phyloP scores from a whole-genome alignment of 1,284 basidiomycete species.

The Golubevia sp. region DNA sequence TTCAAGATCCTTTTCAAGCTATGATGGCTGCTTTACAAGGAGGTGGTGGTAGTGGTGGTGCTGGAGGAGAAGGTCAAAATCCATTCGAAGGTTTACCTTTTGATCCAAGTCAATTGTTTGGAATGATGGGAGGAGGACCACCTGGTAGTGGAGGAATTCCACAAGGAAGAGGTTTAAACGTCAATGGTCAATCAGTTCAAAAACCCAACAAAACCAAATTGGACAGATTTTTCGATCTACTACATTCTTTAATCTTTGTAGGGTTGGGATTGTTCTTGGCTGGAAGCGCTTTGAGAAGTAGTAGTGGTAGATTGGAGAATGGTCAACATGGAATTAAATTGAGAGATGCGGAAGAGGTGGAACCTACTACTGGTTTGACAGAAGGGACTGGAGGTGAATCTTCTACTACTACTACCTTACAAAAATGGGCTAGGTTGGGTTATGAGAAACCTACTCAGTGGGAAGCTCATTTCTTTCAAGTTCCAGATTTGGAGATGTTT shows the following conservation, averaged over 20 bases:
- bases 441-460: slow-evolving; percentile 20
- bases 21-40: slow-evolving; percentile 6
- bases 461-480: slow-evolving; percentile 9
- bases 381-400: slow-evolving; percentile 1
- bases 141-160: slow-evolving; percentile 8
- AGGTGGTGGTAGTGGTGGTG: slow-evolving; percentile 1
- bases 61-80: not conserved
- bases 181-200: slow-evolving; percentile 2
- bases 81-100: not conserved
- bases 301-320: not conserved
- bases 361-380: not conserved
- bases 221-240: slow-evolving; percentile 10
- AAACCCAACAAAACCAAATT: not conserved
- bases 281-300: not conserved
- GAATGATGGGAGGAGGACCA: slow-evolving; percentile 5
- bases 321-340: not conserved
- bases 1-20: slow-evolving; percentile 11
- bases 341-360: not conserved
- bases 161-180: not conserved
- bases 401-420: slow-evolving; percentile 12
- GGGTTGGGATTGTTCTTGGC: slow-evolving; percentile 8
- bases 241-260: slow-evolving; percentile 6
- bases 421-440: slow-evolving; percentile 38
- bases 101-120: slow-evolving; percentile 6
- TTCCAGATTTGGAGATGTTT: slow-evolving; percentile 1